Evolutionary conservation across 2,329 filamentous ascomycete genomes (phyloP), one percentile per base, ranked within the genome.

Genomic region (Pseudocercospora crystallina): DNA sequence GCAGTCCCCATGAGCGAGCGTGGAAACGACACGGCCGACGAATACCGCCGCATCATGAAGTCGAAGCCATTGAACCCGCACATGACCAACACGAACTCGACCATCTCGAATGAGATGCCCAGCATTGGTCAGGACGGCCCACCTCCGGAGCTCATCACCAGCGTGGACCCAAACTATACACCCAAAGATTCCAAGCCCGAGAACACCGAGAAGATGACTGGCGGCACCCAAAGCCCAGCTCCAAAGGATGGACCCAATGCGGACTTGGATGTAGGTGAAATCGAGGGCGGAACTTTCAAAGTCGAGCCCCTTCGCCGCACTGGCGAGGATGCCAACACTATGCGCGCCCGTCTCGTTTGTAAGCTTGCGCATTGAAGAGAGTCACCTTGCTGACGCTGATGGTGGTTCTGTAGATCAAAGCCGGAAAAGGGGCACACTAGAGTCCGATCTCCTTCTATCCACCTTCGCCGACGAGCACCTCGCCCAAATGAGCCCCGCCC

Each of bases 361-460:
- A 65, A 65, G 76, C 63, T 41, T 34, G 20, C 43, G 41, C 34
- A 26, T 2, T 14, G 14, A 8, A 42, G 44, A 43, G 15, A 51
- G 47, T 51, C 44, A 39, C 45, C 36, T 43, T 57, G 50, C 64
- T 66, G 56, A 67, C 61, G 52, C 60, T 65, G 58, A 65, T 63
- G 17, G 15, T 26, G 36, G 26, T 17, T 11, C 12, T 13, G 48
- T 65, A 96, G 92, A 99, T 77, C 94, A 99, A 76, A 94, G 88
- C 71, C 88, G 94, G 63, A 99, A 99, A 75, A 85, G 94, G 69
- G 94, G 94, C 62, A 97, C 88, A 60, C 85, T 97, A 67, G 94
- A 99, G 71, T 91, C 89, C 58, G 94, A 99, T 71, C 88, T 99
- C 47, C 83, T 99, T 57, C 87, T 97, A 61, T 96, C 90, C 53